Conservation (phyloP, 805 yeast genomes). For the Wickerhamomyces hampshirensis region DNA sequence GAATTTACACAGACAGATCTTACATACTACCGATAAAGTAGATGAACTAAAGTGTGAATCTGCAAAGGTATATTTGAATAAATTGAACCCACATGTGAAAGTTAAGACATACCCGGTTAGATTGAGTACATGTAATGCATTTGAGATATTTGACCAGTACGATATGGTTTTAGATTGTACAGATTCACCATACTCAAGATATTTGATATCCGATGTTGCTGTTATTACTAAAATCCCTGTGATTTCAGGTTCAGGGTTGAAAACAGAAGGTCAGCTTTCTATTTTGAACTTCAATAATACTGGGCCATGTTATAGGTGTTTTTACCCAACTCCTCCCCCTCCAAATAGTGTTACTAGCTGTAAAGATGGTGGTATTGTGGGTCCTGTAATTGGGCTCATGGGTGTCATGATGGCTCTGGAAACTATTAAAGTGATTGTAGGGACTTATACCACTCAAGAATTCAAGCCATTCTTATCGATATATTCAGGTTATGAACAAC, state of each 20-base stretch:
- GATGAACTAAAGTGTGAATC: slow-evolving; percentile 76
- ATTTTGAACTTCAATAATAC: slow-evolving; percentile 57
- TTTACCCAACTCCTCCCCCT: slow-evolving; percentile 87
- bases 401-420: slow-evolving; percentile 90
- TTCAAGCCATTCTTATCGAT: slow-evolving; percentile 67
- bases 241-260: slow-evolving; percentile 88
- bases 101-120: slow-evolving; percentile 49
- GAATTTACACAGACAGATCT: slow-evolving; percentile 84
- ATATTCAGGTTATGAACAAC: slow-evolving; percentile 64
- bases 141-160: slow-evolving; percentile 54
- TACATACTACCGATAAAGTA: slow-evolving; percentile 63
- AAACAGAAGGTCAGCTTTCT: slow-evolving; percentile 85
- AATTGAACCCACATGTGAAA: slow-evolving; percentile 64
- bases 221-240: slow-evolving; percentile 65
- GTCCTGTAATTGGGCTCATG: slow-evolving; percentile 92
- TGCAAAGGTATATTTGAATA: slow-evolving; percentile 51
- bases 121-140: slow-evolving; percentile 52
- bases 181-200: slow-evolving; percentile 85
- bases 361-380: slow-evolving; percentile 89
- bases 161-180: slow-evolving; percentile 90
- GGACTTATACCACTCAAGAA: slow-evolving; percentile 41
- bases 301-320: slow-evolving; percentile 95
- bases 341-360: slow-evolving; percentile 80
- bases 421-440: slow-evolving; percentile 67
- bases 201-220: slow-evolving; percentile 80